Evolutionary conservation across 2,329 filamentous ascomycete genomes (phyloP), one percentile per base, ranked within the genome.

Genomic region (Xylariaceae sp.): DNA sequence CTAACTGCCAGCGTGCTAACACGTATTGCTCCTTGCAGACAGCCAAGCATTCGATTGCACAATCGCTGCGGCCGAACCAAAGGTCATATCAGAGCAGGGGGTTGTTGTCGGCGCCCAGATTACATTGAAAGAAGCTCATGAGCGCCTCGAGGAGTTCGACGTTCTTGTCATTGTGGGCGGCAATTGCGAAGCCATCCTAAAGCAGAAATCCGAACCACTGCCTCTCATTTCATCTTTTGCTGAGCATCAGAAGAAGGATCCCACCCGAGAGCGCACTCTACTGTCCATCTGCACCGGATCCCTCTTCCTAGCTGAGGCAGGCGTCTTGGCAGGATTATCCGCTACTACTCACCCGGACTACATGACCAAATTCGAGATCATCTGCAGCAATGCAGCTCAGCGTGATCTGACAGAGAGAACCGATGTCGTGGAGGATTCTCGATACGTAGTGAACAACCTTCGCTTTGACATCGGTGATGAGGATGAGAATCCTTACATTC

Each of bases 361-460:
- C 76, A 82, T 92, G 67, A 91, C 90, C 72, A 88, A 85, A 63
- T 86, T 96, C 70, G 91, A 95, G 80, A 92, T 87, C 67, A 76
- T 92, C 65, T 92, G 89, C 80, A 89, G 89, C 73, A 86, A 90
- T 62, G 85, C 86, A 46, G 84, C 89, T 44, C 84, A 85, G 55
- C 81, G 86, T 61, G 86, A 90, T 72, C 79, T 89, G 64, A 83
- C 85, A 54, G 88, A 92, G 77, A 87, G 89, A 70, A 91, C 89
- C 67, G 90, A 95, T 69, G 89, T 95, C 61, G 83, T 93, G 69
- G 90, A 95, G 70, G 88, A 90, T 62, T 81, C 82, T 69, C 84
- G 90, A 69, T 96, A 95, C 71, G 90, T 96, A 19, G 91, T 96
- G 73, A 96, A 96, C 81, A 95, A 96, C 76, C 87, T 92, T 57